Conservation (phyloP, 2,329 filamentous ascomycete genomes). For the Thelonectria olida region DNA sequence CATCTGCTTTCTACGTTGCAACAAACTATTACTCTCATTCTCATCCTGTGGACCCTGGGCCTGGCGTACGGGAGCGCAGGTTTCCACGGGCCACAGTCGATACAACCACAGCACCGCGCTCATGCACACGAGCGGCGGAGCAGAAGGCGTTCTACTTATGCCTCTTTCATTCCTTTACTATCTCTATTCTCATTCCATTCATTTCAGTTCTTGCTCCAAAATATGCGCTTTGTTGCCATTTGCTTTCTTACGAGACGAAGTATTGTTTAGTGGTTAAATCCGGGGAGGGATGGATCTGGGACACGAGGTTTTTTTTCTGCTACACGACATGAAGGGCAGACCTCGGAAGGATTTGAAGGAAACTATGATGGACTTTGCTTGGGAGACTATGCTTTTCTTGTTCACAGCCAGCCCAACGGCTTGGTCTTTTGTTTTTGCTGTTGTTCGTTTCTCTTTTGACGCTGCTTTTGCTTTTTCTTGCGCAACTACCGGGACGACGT, state of each 20-base stretch:
- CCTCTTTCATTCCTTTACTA: conserved; percentile 26
- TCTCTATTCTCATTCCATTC: conserved; percentile 16
- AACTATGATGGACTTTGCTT: conserved; percentile 30
- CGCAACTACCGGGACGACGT: conserved; percentile 4
- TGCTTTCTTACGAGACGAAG: conserved; percentile 27
- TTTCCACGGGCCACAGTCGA: conserved; percentile 6
- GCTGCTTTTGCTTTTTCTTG: not conserved
- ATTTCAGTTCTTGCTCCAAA: conserved; percentile 8
- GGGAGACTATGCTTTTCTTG: conserved; percentile 21
- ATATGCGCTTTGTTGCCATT: not conserved
- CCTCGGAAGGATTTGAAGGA: conserved; percentile 26
- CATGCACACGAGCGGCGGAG: not conserved
- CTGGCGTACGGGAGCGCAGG: conserved; percentile 7
- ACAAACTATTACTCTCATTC: conserved; percentile 8
- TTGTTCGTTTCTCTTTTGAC: conserved; percentile 19
- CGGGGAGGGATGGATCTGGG: conserved; percentile 22
- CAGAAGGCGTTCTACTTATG: conserved; percentile 21
- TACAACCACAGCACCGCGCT: not conserved
- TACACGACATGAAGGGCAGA: conserved; percentile 41
- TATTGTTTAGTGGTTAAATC: conserved; percentile 40
- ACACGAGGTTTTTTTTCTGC: conserved; percentile 33
- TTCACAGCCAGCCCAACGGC: conserved; percentile 20
- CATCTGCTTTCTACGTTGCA: conserved; percentile 3
- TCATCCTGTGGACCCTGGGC: not conserved
- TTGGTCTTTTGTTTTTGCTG: conserved; percentile 17